Evolutionary conservation across 2,329 filamentous ascomycete species (phyloP), one percentile per base, ranked within the genome.

Genomic region (Aspergillus sergii): DNA sequence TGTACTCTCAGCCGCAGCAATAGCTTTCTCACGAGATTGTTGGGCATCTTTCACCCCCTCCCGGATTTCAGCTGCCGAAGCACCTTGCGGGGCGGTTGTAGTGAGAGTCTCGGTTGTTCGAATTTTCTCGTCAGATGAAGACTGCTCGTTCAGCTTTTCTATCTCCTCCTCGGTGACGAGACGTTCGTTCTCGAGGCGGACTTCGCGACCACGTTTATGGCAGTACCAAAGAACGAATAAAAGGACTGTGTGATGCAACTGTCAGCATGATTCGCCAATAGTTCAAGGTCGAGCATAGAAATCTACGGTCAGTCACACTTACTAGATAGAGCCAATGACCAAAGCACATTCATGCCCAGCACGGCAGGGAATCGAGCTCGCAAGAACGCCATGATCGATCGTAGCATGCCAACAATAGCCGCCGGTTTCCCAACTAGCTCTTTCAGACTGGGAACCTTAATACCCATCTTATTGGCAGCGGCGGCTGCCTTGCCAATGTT

Each of bases 201-300:
- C 89, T 80, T 99, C 94, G 51, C 88, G 88, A 45, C 95, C 95
- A 59, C 95, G 91, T 82, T 98, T 98, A 80, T 98, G 91, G 80
- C 94, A 98, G 80, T 98, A 99, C 94, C 94, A 99, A 71, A 98
- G 89, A 51, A 96, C 92, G 75, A 97, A 95, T 61, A 99, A 86
- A 19, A 98, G 85, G 60, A 98, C 92, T 91, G 61, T n/a, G 39
- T 32, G 16, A 12, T 19, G 28, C 36, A 9, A 34, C 21, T 26
- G 41, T 62, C 61, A 67, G 57, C 59, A 56, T 30, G 5, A 11
- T 16, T 32, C 39, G 28, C 19, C 2, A 21, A 28, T 51, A 46
- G 16, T 12, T 46, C 21, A 19, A 54, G 46, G 36, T 4, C 11
- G 21, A 43, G 59, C 14, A 16, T 51, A 51, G 14, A 51, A 8